Conservation (phyloP, 1,284 basidiomycete species). For the Ganoderma sinense region DNA sequence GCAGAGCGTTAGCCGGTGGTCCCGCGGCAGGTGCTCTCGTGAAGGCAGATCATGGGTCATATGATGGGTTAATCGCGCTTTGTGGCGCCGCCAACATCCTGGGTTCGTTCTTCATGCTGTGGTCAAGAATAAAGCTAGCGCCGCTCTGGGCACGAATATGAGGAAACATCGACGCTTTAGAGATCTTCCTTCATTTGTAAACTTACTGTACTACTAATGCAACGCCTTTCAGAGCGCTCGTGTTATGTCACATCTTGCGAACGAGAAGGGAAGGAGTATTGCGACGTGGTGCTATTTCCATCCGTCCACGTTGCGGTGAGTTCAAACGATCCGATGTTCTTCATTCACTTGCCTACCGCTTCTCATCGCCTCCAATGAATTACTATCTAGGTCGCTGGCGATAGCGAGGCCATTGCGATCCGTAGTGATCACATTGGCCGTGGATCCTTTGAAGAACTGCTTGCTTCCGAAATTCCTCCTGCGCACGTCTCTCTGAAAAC, state of each 20-base stretch:
- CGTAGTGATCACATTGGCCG: background rate
- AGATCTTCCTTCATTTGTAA: background rate
- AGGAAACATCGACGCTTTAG: background rate
- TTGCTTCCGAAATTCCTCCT: background rate
- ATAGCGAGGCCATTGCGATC: background rate
- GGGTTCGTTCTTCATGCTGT: conserved; percentile 60
- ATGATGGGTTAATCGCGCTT: conserved; percentile 59
- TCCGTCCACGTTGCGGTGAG: background rate
- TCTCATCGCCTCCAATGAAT: background rate
- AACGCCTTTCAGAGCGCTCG: background rate
- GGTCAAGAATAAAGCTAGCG: conserved; percentile 45
- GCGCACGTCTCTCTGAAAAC: background rate
- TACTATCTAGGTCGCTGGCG: background rate
- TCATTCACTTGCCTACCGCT: background rate
- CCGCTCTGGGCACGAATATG: conserved; percentile 21
- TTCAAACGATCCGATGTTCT: background rate
- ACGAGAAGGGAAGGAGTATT: background rate
- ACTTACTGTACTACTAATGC: conserved; percentile 3
- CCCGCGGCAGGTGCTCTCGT: conserved; percentile 65
- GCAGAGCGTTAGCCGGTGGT: conserved; percentile 63
- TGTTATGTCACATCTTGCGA: background rate
- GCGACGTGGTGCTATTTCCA: background rate
- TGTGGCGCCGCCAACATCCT: conserved; percentile 62
- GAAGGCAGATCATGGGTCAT: conserved; percentile 51
- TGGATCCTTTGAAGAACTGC: background rate